phyloP scores from a whole-genome alignment of 2,329 filamentous ascomycete genomes.

The Cladosporium sp. region DNA sequence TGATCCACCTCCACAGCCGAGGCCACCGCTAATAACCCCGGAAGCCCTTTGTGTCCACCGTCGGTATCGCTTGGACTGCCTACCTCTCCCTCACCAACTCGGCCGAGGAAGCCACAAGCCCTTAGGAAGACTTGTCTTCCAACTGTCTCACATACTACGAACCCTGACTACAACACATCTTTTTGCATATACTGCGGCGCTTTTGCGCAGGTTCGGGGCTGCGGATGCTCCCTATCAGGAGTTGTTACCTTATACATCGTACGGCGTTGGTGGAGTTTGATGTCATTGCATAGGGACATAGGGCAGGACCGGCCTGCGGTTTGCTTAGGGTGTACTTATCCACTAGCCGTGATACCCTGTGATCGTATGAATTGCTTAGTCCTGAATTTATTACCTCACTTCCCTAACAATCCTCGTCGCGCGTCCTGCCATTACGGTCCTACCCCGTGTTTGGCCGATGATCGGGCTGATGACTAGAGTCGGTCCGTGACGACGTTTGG shows the following conservation, averaged over 20 bases:
- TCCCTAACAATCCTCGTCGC: conserved; percentile 5
- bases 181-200: background rate
- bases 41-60: conserved; percentile 88
- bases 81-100: conserved; percentile 91
- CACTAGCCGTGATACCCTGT: conserved; percentile 7
- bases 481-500: background rate
- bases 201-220: no score
- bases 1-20: conserved; percentile 3
- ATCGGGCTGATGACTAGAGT: background rate
- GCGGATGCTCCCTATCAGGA: background rate
- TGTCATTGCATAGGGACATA: background rate
- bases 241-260: background rate
- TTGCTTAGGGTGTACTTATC: background rate
- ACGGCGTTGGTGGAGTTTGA: conserved; percentile 2
- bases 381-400: background rate
- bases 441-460: conserved; percentile 5
- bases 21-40: conserved; percentile 3
- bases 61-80: conserved; percentile 96
- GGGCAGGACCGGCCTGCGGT: background rate
- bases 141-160: background rate
- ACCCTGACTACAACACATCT: background rate
- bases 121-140: conserved; percentile 18
- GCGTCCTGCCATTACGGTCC: conserved; percentile 2
- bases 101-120: conserved; percentile 56
- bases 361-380: conserved; percentile 2